Percentiles rank a stretch among this genome's conserved stretches.
phyloP scores from a whole-genome alignment of 352 stramenopile species.

The Globisporangium nagaii region DNA sequence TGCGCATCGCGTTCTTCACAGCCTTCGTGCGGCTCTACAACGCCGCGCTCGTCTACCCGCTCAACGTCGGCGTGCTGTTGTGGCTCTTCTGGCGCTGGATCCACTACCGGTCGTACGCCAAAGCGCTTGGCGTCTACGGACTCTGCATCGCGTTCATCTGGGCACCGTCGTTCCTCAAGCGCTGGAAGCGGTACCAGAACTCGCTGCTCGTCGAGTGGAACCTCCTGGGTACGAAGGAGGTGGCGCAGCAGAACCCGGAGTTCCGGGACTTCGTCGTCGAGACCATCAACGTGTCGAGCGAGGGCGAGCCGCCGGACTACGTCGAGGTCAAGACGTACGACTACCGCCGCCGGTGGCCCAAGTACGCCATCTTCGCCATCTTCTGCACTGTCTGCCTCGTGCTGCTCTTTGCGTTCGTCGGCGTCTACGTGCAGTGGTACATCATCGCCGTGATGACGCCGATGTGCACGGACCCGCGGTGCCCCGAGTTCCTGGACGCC shows the following conservation, averaged over 20 bases:
- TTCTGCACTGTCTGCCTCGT: constrained; percentile 47
- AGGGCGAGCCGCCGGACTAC: constrained; percentile 51
- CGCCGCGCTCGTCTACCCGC: constrained; percentile 37
- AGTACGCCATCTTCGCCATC: constrained; percentile 44
- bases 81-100: constrained; percentile 56
- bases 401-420: constrained; percentile 50
- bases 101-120: constrained; percentile 48
- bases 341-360: constrained; percentile 40
- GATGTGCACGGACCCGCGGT: constrained; percentile 53
- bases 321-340: constrained; percentile 61
- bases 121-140: constrained; percentile 44
- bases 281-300: constrained; percentile 52
- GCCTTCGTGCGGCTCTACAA: constrained; percentile 61
- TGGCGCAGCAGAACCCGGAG: constrained; percentile 42
- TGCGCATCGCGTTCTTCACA: constrained; percentile 55
- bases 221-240: constrained; percentile 42
- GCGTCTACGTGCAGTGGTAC: constrained; percentile 64
- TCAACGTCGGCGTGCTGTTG: constrained; percentile 33
- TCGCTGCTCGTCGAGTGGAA: constrained; percentile 63
- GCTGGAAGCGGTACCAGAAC: constrained; percentile 57
- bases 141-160: constrained; percentile 45
- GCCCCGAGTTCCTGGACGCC: constrained; percentile 28
- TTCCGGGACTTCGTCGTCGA: constrained; percentile 51
- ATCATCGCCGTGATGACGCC: constrained; percentile 67
- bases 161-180: constrained; percentile 53